Conservation (phyloP, 345 rosid species). For the Hypericum androsaemum region DNA sequence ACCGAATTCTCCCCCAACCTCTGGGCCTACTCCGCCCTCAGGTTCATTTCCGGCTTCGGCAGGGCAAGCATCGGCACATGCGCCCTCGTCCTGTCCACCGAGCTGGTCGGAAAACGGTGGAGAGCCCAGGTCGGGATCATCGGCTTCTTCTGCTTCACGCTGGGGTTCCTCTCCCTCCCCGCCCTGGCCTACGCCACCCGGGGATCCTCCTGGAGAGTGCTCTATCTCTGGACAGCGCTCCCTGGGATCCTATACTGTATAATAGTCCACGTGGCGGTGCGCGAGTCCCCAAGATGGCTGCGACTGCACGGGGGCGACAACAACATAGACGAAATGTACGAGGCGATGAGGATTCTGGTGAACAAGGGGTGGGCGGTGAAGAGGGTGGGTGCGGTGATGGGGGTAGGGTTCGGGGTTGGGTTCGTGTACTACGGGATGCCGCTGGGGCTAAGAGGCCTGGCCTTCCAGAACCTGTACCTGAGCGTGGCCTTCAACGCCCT, state of each 20-base stretch:
- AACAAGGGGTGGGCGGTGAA: constrained; percentile 42
- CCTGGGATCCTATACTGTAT: constrained; percentile 29
- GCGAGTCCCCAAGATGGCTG: constrained; percentile 55
- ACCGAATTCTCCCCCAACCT: constrained; percentile 33
- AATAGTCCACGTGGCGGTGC: constrained; percentile 23
- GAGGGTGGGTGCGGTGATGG: constrained; percentile 30
- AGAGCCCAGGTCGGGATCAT: constrained; percentile 35
- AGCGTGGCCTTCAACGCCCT: constrained; percentile 55
- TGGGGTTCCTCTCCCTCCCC: constrained; percentile 41
- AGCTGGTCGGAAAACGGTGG: constrained; percentile 40
- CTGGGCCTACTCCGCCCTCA: constrained; percentile 34
- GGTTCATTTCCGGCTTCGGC: constrained; percentile 39
- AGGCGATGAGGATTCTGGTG: constrained; percentile 34
- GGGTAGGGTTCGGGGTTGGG: constrained; percentile 48
- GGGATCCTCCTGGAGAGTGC: constrained; percentile 35
- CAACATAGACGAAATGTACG: constrained; percentile 28
- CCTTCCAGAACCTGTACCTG: constrained; percentile 40
- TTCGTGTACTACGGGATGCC: constrained; percentile 73
- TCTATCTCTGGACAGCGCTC: constrained; percentile 40
- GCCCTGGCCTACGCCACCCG: constrained; percentile 28
- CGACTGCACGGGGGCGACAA: constrained; percentile 24
- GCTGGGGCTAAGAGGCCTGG: constrained; percentile 38
- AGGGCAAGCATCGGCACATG: constrained; percentile 39
- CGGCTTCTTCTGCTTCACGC: constrained; percentile 33
- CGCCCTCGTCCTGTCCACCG: constrained; percentile 39